Percentiles rank a stretch among this genome's conserved stretches.
Conservation (phyloP, 805 yeast genomes). For the Candida manassasensis region DNA sequence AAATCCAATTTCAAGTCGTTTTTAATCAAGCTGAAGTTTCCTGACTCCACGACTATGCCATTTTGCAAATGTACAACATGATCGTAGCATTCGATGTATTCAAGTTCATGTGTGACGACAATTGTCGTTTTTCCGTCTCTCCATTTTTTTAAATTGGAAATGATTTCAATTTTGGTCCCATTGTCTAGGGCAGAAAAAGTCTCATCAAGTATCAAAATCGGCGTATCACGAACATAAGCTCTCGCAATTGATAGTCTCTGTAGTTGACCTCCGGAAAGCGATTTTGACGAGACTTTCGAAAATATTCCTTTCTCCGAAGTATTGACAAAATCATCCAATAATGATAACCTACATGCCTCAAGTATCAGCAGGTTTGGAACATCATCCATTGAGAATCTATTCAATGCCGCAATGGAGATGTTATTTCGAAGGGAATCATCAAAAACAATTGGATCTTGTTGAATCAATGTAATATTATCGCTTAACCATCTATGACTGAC, state of each 20-base stretch:
- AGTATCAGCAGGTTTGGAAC: conserved; percentile 18
- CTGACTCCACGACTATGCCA: conserved; percentile 43
- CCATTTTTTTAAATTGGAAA: conserved; percentile 52
- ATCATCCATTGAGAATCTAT: conserved; percentile 15
- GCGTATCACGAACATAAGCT: conserved; percentile 68
- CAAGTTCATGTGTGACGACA: conserved; percentile 72
- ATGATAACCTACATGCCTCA: conserved; percentile 50
- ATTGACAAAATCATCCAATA: conserved; percentile 45
- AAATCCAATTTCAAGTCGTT: conserved; percentile 7
- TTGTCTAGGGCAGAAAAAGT: conserved; percentile 77
- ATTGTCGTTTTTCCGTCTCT: conserved; percentile 71
- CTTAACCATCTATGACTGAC: conserved; percentile 51
- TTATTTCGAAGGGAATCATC: conserved; percentile 61
- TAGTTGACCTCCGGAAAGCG: conserved; percentile 85
- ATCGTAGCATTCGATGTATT: conserved; percentile 55
- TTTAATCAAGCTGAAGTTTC: conserved; percentile 9
- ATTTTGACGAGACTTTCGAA: conserved; percentile 42
- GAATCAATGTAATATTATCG: conserved; percentile 65
- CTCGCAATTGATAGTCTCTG: conserved; percentile 84
- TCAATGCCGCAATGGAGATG: conserved; percentile 46
- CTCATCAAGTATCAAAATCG: conserved; percentile 81
- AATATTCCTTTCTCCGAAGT: conserved; percentile 53
- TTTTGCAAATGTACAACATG: conserved; percentile 52
- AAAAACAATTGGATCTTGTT: conserved; percentile 66
- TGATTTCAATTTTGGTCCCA: conserved; percentile 38